Evolutionary conservation across 495 filamentous ascomycete species (phyloP), one percentile per base, ranked within the genome.

Genomic region (Glutinoglossum americanum): DNA sequence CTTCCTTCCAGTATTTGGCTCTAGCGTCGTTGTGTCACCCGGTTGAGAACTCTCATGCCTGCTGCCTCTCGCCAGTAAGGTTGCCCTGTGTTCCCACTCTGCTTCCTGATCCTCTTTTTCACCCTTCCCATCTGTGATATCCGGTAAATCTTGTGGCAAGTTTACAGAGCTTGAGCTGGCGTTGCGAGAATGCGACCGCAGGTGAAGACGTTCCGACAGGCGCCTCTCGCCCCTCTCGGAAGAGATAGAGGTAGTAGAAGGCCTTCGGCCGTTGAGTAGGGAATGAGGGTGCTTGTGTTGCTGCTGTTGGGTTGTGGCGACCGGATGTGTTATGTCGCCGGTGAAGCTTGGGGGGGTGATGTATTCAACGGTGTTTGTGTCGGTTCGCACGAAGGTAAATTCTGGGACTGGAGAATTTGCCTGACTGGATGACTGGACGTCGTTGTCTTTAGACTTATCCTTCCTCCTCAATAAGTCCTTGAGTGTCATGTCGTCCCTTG

Each of bases 51-150:
- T 13, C 44, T n/a, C 15, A n/a, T 47, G 15, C 13, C 61, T 27
- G 21, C 54, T 60, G 30, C 67, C 64, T 56, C 78, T 74, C 35
- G 86, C 89, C 57, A 95, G 71, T 58, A 92, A 78, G 47, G 89
- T 94, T 19, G 90, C 90, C 54, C 89, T 72, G 68, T 87, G 81
- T 74, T 94, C 90, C 90, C 89, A 97, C 64, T 75, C 69, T 56
- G 72, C 72, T 61, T 77, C 75, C 30, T 70, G 65, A 17, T 76
- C 73, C 58, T 67, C 68, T 61, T 78, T 74, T 32, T 72, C 66
- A 19, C 78, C 76, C 60, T 75, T 70, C 2, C 62, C 75, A 23
- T 64, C 71, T 44, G 70, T 70, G 58, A 89, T 83, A 61, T 81
- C 79, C 19, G 90, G 92, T 49, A 97, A 74, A 68, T 92, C 76